Evolutionary conservation across 257 asterid genomes (phyloP).

Genomic region (Nicotiana paniculata): DNA sequence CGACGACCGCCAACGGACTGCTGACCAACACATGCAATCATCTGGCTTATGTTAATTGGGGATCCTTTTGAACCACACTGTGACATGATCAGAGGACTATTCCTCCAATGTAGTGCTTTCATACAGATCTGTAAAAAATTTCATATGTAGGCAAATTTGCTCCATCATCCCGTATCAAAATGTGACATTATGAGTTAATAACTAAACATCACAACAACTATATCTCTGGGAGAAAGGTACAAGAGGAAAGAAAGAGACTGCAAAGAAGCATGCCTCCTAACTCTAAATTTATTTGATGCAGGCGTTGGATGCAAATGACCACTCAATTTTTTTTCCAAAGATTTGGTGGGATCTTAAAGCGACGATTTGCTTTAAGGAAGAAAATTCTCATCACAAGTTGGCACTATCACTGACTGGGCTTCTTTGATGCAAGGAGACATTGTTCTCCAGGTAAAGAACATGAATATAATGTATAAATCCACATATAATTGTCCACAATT

Average conservation of each 20-base stretch:
- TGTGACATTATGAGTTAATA: not conserved
- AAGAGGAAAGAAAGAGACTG: not conserved
- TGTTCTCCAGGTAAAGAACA: not conserved
- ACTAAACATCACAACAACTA: not conserved
- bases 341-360: conserved; percentile 1
- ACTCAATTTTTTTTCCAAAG: not conserved
- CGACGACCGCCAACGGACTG: conserved; percentile 92
- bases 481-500: not conserved
- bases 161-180: not conserved
- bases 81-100: conserved; percentile 93
- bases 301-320: not conserved
- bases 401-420: not conserved
- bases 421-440: not conserved
- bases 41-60: conserved; percentile 91
- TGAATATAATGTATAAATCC: not conserved
- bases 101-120: conserved; percentile 80
- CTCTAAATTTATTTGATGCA: not conserved
- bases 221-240: not conserved
- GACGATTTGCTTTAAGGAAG: not conserved
- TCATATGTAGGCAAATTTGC: not conserved
- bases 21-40: conserved; percentile 98
- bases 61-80: conserved; percentile 99
- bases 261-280: conserved; percentile 3
- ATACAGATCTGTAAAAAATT: conserved; percentile 60
- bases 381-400: conserved; percentile 1